These are phyloP conservation scores for Annulohypoxylon nitens DNA, from an alignment of 495 filamentous ascomycete genomes.

Conservation along the genomic window DNA sequence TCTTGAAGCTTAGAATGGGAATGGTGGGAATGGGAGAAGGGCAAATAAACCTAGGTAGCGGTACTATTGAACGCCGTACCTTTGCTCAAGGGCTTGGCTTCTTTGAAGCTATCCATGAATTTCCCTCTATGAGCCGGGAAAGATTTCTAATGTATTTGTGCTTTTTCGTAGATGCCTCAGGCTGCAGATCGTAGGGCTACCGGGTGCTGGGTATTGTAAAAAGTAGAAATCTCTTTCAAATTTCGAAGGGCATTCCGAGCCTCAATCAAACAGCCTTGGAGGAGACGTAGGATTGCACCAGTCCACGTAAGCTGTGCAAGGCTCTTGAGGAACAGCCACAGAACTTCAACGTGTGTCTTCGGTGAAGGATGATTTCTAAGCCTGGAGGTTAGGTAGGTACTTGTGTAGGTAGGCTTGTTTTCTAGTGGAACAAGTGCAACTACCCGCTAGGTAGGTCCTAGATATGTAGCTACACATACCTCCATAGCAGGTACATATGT, in stretches of 20 bases:
- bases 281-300: background rate
- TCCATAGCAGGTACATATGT: too few species aligned
- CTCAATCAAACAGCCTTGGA: background rate
- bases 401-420: too few species aligned
- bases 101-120: background rate
- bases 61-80: background rate
- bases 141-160: background rate
- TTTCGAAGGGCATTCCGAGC: background rate
- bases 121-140: background rate
- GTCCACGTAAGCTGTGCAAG: slow-evolving; percentile 3
- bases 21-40: background rate
- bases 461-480: too few species aligned
- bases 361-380: too few species aligned
- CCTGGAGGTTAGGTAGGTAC: too few species aligned
- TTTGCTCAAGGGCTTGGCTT: background rate
- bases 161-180: background rate
- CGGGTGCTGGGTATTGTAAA: background rate
- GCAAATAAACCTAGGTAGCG: background rate
- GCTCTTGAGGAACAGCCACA: too few species aligned
- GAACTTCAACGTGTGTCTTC: too few species aligned
- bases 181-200: background rate
- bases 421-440: too few species aligned
- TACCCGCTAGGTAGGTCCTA: too few species aligned
- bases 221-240: background rate
- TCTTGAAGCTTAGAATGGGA: background rate